Conservation (phyloP, 352 stramenopile genomes). For the Globisporangium megalacanthum region DNA sequence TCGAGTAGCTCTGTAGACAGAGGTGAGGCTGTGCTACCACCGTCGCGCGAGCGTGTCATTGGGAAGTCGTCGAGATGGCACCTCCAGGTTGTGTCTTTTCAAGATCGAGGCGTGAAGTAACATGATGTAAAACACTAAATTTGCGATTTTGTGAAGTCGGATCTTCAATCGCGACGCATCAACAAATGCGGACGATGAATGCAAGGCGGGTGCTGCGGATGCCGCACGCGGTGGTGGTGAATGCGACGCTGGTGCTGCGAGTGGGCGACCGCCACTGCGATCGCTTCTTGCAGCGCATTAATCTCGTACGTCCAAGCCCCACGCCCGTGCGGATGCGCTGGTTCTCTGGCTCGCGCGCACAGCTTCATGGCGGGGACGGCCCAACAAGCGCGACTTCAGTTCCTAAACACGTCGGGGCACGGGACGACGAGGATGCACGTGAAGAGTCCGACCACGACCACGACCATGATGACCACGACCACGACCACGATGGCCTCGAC, state of each 20-base stretch:
- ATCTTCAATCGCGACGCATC: no score
- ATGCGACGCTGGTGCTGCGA: no score
- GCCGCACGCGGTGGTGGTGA: no score
- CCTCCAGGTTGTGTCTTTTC: conserved; percentile 14
- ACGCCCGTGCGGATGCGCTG: conserved; percentile 3
- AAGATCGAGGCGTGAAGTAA: conserved; percentile 1
- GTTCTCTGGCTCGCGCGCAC: conserved; percentile 24
- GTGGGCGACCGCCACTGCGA: no score
- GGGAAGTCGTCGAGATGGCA: neutral
- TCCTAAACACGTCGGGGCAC: neutral
- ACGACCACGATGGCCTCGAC: conserved; percentile 25
- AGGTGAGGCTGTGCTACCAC: neutral
- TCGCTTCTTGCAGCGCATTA: neutral
- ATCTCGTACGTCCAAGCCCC: no score
- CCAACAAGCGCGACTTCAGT: neutral
- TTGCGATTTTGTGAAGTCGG: no score
- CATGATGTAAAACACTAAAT: neutral
- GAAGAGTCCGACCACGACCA: conserved; percentile 20
- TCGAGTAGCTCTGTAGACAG: no score
- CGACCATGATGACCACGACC: conserved; percentile 16
- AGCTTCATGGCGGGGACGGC: conserved; percentile 20
- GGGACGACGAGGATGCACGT: neutral
- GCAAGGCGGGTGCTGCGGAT: no score
- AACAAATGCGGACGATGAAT: no score
- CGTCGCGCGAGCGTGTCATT: neutral